phyloP scores from a whole-genome alignment of 2,329 filamentous ascomycete genomes.

The Aspergillus aculeatus region DNA sequence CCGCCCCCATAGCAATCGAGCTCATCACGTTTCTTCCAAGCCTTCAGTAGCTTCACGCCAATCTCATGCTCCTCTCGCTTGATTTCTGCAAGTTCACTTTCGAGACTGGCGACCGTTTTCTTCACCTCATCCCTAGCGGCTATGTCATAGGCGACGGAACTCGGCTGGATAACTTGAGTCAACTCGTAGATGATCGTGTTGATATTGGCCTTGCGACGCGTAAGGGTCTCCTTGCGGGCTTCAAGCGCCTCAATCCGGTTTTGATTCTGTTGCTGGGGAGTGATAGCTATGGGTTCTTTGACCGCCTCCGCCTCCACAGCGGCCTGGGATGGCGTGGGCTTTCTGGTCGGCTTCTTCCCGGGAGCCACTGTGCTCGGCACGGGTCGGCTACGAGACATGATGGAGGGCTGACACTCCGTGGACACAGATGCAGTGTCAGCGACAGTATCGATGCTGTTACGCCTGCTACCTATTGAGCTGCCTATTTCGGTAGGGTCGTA shows the following conservation, averaged over 20 bases:
- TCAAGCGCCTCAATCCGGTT: conserved; percentile 68
- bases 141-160: conserved; percentile 64
- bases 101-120: conserved; percentile 65
- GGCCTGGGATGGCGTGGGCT: conserved; percentile 43
- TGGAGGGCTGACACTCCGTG: conserved; percentile 32
- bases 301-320: conserved; percentile 21
- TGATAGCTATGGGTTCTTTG: conserved; percentile 62
- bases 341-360: conserved; percentile 39
- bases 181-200: conserved; percentile 71
- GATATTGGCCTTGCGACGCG: conserved; percentile 69
- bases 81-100: conserved; percentile 68
- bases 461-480: conserved; percentile 31
- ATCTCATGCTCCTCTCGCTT: conserved; percentile 75
- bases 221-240: conserved; percentile 63
- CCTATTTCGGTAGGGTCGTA: conserved; percentile 55
- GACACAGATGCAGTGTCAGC: conserved; percentile 32
- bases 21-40: conserved; percentile 72
- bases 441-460: conserved; percentile 32
- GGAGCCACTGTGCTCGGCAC: conserved; percentile 31
- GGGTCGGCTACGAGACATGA: conserved; percentile 44
- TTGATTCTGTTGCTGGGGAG: conserved; percentile 59
- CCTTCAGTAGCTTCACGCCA: conserved; percentile 70
- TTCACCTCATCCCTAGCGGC: conserved; percentile 59
- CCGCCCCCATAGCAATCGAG: conserved; percentile 50
- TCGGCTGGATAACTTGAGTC: conserved; percentile 72